Percentiles rank a stretch among this genome's conserved stretches.
These are phyloP conservation scores for Arbutus unedo DNA, from an alignment of 148 eudicot genomes.

Conservation along the genomic window DNA sequence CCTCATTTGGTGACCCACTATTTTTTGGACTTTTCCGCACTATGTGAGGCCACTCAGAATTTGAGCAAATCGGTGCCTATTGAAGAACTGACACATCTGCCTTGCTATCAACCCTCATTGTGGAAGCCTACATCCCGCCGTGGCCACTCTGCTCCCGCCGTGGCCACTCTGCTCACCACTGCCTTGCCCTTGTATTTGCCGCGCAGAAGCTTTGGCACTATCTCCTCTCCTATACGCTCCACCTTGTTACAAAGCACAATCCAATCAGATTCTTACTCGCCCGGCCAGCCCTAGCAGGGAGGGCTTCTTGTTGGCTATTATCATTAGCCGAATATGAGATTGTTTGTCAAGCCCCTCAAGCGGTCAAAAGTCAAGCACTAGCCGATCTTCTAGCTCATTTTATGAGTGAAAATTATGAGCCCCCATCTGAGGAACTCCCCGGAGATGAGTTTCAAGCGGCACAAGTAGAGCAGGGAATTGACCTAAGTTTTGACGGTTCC, in stretches of 20 bases:
- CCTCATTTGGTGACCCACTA: no score
- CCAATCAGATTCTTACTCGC: background rate
- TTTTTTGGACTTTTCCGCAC: no score
- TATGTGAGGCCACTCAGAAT: no score
- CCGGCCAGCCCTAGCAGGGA: background rate
- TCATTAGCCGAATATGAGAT: background rate
- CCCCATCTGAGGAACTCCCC: background rate
- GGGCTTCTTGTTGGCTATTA: background rate
- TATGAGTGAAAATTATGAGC: background rate
- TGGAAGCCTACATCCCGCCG: no score
- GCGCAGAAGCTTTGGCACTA: background rate
- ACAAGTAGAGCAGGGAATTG: no score
- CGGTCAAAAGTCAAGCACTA: background rate
- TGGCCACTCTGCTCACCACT: background rate
- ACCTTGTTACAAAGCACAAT: background rate
- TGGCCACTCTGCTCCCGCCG: no score
- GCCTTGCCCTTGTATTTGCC: background rate
- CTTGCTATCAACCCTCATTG: no score
- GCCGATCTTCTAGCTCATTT: background rate
- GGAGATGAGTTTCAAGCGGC: no score
- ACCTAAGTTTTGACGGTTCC: no score
- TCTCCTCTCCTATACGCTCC: background rate
- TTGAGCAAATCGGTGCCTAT: no score
- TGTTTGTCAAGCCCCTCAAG: background rate
- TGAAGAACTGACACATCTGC: no score